Conservation (phyloP, 2,329 filamentous ascomycete genomes). For the Hymenoscyphus albidus region DNA sequence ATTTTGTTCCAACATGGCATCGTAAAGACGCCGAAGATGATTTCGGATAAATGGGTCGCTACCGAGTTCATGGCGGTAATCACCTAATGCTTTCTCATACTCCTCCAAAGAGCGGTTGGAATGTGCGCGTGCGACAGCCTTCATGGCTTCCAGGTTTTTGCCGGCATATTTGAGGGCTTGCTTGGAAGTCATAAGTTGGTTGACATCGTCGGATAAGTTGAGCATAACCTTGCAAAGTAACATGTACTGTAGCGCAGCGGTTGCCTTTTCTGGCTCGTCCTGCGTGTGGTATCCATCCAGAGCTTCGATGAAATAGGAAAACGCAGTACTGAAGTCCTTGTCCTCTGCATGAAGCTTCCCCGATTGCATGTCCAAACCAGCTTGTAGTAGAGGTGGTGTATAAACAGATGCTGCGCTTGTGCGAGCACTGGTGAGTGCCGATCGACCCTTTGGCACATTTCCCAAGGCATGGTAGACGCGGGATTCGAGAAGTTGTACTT, state of each 20-base stretch:
- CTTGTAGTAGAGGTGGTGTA: constrained; percentile 90
- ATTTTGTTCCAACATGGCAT: constrained; percentile 99
- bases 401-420: constrained; percentile 97
- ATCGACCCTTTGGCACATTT: constrained; percentile 93
- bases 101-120: constrained; percentile 93
- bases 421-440: constrained; percentile 87
- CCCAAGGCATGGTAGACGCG: constrained; percentile 95
- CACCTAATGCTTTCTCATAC: constrained; percentile 87
- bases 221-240: constrained; percentile 99
- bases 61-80: constrained; percentile 90
- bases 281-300: constrained; percentile 94
- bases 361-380: constrained; percentile 97
- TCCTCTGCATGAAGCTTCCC: constrained; percentile 99
- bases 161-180: constrained; percentile 95
- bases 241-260: constrained; percentile 98
- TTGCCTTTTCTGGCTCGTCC: constrained; percentile 84
- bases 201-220: constrained; percentile 94
- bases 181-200: constrained; percentile 90
- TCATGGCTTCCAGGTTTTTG: constrained; percentile 97
- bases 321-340: constrained; percentile 97
- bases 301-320: constrained; percentile 98
- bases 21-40: constrained; percentile 91
- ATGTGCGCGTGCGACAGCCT: constrained; percentile 93
- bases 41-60: constrained; percentile 95
- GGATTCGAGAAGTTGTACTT: constrained; percentile 96